Percentiles rank a stretch among this genome's conserved stretches.
Evolutionary conservation across 495 filamentous ascomycete genomes (phyloP).

Genomic region (Penicillium maclennaniae): DNA sequence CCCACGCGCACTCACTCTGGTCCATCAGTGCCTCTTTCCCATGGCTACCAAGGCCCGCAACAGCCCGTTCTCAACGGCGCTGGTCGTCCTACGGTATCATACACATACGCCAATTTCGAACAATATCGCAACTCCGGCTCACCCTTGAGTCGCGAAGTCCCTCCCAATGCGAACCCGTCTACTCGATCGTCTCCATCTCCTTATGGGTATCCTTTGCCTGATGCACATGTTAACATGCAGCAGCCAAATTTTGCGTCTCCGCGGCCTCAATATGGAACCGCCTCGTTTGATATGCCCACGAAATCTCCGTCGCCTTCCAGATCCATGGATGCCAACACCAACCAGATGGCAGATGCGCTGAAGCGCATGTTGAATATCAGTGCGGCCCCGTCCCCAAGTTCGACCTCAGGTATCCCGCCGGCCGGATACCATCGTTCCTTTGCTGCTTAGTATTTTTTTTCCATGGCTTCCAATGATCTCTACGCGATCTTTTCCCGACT

Average conservation of each 20-base stretch:
- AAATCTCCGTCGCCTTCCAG: constrained; percentile 26
- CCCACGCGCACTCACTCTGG: constrained; percentile 37
- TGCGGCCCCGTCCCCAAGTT: constrained; percentile 16
- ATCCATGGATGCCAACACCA: constrained; percentile 38
- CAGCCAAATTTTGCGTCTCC: constrained; percentile 21
- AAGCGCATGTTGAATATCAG: constrained; percentile 52
- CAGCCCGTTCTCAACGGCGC: constrained; percentile 10
- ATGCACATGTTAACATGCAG: constrained; percentile 4
- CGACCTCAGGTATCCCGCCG: constrained; percentile 19
- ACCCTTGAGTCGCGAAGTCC: constrained; percentile 24
- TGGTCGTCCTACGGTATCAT: constrained; percentile 10
- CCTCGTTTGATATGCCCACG: constrained; percentile 21
- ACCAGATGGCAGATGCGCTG: constrained; percentile 52
- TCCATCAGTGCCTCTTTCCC: constrained; percentile 26
- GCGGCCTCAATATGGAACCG: constrained; percentile 19
- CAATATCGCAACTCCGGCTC: constrained; percentile 21
- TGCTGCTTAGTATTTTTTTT: constrained; percentile 16
- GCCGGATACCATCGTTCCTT: constrained; percentile 38
- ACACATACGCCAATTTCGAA: constrained; percentile 15
- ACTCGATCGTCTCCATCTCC: constrained; percentile 7
- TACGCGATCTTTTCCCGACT: constrained; percentile 5
- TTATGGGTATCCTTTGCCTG: constrained; percentile 4
- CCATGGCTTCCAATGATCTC: constrained; percentile 1
- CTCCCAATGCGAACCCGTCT: constrained; percentile 12
- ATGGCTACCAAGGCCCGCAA: constrained; percentile 12